phyloP scores from a whole-genome alignment of 768 basidiomycete species.

The Strobilomyces confusus region DNA sequence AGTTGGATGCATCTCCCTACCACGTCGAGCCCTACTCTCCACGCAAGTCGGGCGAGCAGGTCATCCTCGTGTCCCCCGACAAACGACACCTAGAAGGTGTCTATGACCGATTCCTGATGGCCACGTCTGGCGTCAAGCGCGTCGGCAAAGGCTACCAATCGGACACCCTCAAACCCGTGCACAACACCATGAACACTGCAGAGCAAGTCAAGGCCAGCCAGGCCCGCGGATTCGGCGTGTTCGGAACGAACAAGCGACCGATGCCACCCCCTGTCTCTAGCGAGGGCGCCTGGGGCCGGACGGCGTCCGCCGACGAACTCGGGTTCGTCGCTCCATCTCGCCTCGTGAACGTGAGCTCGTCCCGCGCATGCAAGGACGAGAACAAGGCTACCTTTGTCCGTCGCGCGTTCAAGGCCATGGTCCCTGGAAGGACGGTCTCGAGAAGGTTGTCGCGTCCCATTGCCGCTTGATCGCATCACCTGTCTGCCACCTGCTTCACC shows the following conservation, averaged over 20 bases:
- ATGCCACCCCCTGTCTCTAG: constrained; percentile 76
- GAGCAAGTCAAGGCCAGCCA: constrained; percentile 21
- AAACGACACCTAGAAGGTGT: constrained; percentile 64
- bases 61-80: constrained; percentile 49
- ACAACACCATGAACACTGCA: constrained; percentile 24
- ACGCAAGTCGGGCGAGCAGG: constrained; percentile 36
- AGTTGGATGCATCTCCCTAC: constrained; percentile 58
- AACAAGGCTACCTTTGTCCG: constrained; percentile 51
- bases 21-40: constrained; percentile 64
- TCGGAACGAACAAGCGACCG: constrained; percentile 39
- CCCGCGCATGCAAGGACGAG: constrained; percentile 41
- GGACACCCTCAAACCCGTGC: constrained; percentile 47
- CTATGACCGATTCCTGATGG: constrained; percentile 82
- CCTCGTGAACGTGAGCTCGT: constrained; percentile 16
- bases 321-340: constrained; percentile 46
- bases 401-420: constrained; percentile 74
- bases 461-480: constrained; percentile 14
- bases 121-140: constrained; percentile 75
- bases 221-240: constrained; percentile 27
- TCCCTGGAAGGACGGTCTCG: constrained; percentile 56
- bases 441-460: constrained; percentile 45
- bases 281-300: constrained; percentile 46
- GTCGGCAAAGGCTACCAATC: constrained; percentile 81
- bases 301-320: constrained; percentile 61
- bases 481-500: neutral